Percentiles rank a stretch among this genome's conserved stretches.
Evolutionary conservation across 371 early-diverging fungal species (phyloP).

Genomic region (Parasitella parasitica): DNA sequence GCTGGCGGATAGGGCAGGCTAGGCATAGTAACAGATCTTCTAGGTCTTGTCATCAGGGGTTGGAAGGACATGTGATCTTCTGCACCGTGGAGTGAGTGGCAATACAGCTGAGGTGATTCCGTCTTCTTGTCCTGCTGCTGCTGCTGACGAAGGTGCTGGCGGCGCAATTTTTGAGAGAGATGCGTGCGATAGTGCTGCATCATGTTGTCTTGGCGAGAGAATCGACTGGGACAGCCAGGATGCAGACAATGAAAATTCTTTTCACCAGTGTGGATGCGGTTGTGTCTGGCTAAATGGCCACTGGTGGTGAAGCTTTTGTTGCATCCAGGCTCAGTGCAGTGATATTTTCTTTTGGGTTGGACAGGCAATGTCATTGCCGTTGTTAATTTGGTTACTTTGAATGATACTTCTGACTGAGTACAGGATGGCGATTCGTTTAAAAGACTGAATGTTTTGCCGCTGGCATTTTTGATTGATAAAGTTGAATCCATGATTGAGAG

Average conservation of each 20-base stretch:
- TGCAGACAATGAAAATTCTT: conserved; percentile 82
- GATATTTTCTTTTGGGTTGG: conserved; percentile 39
- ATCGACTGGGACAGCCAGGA: conserved; percentile 76
- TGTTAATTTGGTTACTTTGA: conserved; percentile 6
- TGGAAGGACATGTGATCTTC: conserved; percentile 11
- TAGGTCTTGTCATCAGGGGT: conserved; percentile 14
- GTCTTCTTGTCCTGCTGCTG: conserved; percentile 8
- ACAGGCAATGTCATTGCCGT: neutral
- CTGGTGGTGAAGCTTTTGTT: conserved; percentile 66
- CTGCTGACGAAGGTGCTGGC: conserved; percentile 32
- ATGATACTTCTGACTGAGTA: neutral
- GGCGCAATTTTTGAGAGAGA: conserved; percentile 65
- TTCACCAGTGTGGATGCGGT: conserved; percentile 88
- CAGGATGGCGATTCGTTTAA: neutral
- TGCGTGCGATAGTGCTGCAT: conserved; percentile 86
- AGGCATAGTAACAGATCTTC: conserved; percentile 22
- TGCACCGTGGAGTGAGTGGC: conserved; percentile 12
- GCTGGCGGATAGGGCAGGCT: conserved; percentile 20
- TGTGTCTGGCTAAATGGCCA: conserved; percentile 84
- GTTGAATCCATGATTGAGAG: conserved; percentile 7
- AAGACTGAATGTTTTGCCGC: conserved; percentile 13
- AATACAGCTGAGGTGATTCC: conserved; percentile 11
- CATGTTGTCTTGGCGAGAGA: conserved; percentile 88
- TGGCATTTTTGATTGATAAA: conserved; percentile 13
- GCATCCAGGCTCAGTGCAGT: conserved; percentile 52